Percentiles rank a stretch among this genome's conserved stretches.
These are phyloP conservation scores for Phyllosticta ampelicida DNA, from an alignment of 2,329 filamentous ascomycete species.

Conservation along the genomic window DNA sequence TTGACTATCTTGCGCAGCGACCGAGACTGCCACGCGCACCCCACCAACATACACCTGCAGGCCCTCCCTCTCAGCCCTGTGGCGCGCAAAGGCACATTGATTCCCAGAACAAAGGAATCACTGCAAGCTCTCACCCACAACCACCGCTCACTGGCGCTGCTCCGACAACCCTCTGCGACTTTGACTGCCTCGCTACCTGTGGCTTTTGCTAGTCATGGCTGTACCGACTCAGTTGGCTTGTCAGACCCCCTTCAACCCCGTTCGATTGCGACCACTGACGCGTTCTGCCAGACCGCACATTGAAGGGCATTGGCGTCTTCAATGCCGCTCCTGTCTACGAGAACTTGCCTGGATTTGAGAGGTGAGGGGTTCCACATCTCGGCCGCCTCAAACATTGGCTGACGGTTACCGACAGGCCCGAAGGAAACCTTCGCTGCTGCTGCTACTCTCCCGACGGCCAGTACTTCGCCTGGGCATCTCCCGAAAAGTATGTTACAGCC, in stretches of 20 bases:
- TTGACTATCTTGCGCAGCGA: conserved; percentile 11
- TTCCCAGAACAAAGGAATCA: conserved; percentile 10
- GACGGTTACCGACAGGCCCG: conserved; percentile 47
- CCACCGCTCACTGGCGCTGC: conserved; percentile 4
- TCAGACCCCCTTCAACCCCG: conserved; percentile 29
- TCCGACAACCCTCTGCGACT: conserved; percentile 16
- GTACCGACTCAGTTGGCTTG: conserved; percentile 88
- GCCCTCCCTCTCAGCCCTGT: conserved; percentile 2
- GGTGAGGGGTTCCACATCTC: conserved; percentile 28
- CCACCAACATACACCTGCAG: not conserved
- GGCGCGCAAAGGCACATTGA: conserved; percentile 1
- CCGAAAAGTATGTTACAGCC: conserved; percentile 48
- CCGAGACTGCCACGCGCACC: conserved; percentile 5
- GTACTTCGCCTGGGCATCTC: conserved; percentile 91
- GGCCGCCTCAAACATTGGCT: not conserved
- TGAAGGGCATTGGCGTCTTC: conserved; percentile 90
- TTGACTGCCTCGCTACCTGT: conserved; percentile 40
- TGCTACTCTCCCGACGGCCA: conserved; percentile 91
- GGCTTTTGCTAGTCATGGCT: conserved; percentile 91
- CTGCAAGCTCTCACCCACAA: not conserved
- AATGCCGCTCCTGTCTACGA: conserved; percentile 86
- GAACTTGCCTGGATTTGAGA: conserved; percentile 65
- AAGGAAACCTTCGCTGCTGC: conserved; percentile 91
- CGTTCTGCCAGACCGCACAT: conserved; percentile 59
- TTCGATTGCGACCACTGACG: not conserved